These are phyloP conservation scores for Neophaeococcomyces mojaviensis DNA, from an alignment of 2,329 filamentous ascomycete genomes.

Conservation along the genomic window DNA sequence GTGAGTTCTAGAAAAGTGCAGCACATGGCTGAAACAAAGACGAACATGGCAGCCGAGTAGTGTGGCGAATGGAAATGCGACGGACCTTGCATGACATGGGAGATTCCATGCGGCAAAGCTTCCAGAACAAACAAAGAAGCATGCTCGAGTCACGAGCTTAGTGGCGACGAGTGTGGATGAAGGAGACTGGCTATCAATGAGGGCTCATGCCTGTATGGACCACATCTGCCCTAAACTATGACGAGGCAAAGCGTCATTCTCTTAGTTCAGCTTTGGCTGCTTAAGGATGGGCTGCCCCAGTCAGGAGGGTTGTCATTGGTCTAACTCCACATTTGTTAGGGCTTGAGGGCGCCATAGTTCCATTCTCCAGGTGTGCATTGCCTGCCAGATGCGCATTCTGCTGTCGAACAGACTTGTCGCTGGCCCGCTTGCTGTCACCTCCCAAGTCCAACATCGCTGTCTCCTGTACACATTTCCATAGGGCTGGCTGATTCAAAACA, in stretches of 20 bases:
- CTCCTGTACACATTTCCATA: too few species aligned
- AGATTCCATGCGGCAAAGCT: conserved; percentile 3
- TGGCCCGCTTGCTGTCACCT: too few species aligned
- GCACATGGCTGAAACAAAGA: conserved; percentile 5
- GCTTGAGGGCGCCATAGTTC: background rate
- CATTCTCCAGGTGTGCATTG: background rate
- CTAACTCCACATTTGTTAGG: conserved; percentile 2
- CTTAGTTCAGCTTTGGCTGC: background rate
- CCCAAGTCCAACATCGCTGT: too few species aligned
- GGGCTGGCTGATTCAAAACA: too few species aligned
- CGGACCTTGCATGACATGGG: background rate
- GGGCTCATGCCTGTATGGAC: background rate
- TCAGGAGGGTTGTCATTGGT: background rate
- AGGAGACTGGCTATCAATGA: background rate
- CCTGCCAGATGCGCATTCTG: background rate
- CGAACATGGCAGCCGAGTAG: conserved; percentile 1
- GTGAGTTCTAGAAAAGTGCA: background rate
- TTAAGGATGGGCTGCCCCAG: background rate
- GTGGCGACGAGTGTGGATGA: background rate
- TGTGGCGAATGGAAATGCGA: conserved; percentile 1
- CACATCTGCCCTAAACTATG: background rate
- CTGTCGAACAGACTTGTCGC: background rate
- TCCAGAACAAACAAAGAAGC: conserved; percentile 7
- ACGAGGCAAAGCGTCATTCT: background rate
- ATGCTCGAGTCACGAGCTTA: conserved; percentile 4